Base-by-base conservation (phyloP, 176 grass and related monocot genomes). In the Echinochloa phyllopogon region DNA sequence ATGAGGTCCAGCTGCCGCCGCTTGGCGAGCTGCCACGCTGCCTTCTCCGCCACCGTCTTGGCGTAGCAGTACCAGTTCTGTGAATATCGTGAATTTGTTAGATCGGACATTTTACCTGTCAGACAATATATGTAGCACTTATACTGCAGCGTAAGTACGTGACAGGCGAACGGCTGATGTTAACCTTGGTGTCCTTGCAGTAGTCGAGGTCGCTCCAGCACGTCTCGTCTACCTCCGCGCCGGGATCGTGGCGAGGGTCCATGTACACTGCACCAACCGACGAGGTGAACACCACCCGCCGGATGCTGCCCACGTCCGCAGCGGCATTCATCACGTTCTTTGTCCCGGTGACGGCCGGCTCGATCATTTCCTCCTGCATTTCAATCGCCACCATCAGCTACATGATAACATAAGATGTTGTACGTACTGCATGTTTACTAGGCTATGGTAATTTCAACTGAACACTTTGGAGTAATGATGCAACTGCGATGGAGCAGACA, bases 201-300 rank as follows among this genome's bases (percentile, higher is more conserved):
- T 83, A 79, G 0, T 90, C 79, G 25, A 90, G 71, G 56, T 90
- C 84, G 65, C 78, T 86, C 88, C 88, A 90, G 44, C 79, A 86
- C 24, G 84, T 82, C 88, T 90, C 84, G 56, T 86, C 84, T 1
- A 86, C 73, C 78, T 77, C 78, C 17, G 37, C 84, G 6, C 43
- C 65, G 12, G 14, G 14, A 47, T 48, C 37, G 10, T 7, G 65
- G 48, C 44, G 47, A 78, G 88, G 63, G 53, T 72, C 75, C 84
- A 90, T 83, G 65, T 86, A 86, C 38, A 90, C 73, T 10, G 83
- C 39, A 2, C 88, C 88, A 4, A 86, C 58, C 38, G 84, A 79
- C 24, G 84, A 90, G 6, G 84, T 90, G 65, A 83, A 56, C 25
- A 86, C 88, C 48, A 90, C 83, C 11, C 79, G 88, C 10, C 79